These are phyloP conservation scores for Penicillium corylophilum DNA, from an alignment of 2,329 filamentous ascomycete genomes.

Conservation along the genomic window DNA sequence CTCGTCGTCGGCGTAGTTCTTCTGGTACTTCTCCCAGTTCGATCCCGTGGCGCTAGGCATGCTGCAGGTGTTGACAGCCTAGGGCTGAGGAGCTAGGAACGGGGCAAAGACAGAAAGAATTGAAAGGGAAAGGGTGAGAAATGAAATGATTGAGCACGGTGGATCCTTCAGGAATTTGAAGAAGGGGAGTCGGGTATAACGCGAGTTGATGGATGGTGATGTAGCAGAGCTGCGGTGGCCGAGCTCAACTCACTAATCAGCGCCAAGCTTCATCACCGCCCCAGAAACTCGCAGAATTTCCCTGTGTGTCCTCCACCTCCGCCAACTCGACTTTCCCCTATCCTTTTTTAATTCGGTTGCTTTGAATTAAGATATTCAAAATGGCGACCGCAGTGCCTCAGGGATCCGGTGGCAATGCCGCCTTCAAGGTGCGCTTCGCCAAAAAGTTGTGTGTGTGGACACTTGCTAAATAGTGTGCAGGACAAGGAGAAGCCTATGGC, in stretches of 20 bases:
- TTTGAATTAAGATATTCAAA: constrained; percentile 33
- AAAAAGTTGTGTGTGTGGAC: constrained; percentile 27
- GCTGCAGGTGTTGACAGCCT: constrained; percentile 39
- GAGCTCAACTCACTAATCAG: constrained; percentile 41
- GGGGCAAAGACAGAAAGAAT: constrained; percentile 3
- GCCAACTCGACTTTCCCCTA: constrained; percentile 21
- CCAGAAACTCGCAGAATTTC: constrained; percentile 43
- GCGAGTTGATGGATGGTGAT: constrained; percentile 24
- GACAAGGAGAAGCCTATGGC: constrained; percentile 98
- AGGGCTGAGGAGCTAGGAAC: constrained; percentile 20
- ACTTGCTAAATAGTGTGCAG: constrained; percentile 48
- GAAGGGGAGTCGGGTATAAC: constrained; percentile 23
- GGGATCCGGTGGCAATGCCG: constrained; percentile 57
- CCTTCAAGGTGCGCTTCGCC: constrained; percentile 59
- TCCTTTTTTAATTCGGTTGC: constrained; percentile 24
- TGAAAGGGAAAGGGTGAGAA: background rate
- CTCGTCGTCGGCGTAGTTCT: constrained; percentile 95
- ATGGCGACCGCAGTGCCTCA: constrained; percentile 53
- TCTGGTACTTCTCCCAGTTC: constrained; percentile 99
- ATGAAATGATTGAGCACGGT: background rate
- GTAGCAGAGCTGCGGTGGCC: constrained; percentile 35
- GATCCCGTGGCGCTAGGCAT: constrained; percentile 92
- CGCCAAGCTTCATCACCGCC: constrained; percentile 43
- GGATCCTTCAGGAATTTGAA: constrained; percentile 5
- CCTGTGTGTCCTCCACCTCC: constrained; percentile 28